Percentiles rank a stretch among this genome's conserved stretches.
Conservation (phyloP, 352 stramenopile genomes). For the Phytopythium litorale region DNA sequence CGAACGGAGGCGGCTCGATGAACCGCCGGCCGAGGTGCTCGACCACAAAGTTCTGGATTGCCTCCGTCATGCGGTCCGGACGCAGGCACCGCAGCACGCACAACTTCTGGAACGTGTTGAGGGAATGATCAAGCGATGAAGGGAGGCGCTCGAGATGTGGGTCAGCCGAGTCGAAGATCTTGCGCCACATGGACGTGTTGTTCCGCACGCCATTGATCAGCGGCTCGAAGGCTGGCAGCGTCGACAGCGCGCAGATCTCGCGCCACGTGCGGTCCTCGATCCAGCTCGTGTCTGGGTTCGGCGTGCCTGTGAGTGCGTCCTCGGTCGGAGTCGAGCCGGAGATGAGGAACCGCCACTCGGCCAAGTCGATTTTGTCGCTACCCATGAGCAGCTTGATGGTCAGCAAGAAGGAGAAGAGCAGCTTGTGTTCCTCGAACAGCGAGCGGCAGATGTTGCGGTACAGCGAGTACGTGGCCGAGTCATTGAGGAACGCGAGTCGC, state of each 20-base stretch:
- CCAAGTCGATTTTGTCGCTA: slow-evolving; percentile 71
- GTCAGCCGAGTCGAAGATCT: slow-evolving; percentile 82
- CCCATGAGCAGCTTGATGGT: slow-evolving; percentile 85
- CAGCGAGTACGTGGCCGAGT: slow-evolving; percentile 93
- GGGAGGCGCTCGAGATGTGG: slow-evolving; percentile 76
- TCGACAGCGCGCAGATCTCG: slow-evolving; percentile 64
- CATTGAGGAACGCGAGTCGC: slow-evolving; percentile 85
- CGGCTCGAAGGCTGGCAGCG: slow-evolving; percentile 57
- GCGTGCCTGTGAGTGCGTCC: slow-evolving; percentile 6
- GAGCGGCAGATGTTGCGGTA: slow-evolving; percentile 94
- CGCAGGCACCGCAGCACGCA: slow-evolving; percentile 76
- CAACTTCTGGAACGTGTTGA: slow-evolving; percentile 84
- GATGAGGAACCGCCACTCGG: slow-evolving; percentile 94
- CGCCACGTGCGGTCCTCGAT: slow-evolving; percentile 30
- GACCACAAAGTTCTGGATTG: slow-evolving; percentile 91
- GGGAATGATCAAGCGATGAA: slow-evolving; percentile 41
- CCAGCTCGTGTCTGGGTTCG: slow-evolving; percentile 23
- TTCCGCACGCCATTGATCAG: slow-evolving; percentile 19
- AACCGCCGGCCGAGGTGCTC: slow-evolving; percentile 86
- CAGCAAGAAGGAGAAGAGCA: slow-evolving; percentile 91
- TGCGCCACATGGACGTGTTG: slow-evolving; percentile 48
- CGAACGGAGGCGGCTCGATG: slow-evolving; percentile 85
- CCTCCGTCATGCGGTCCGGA: slow-evolving; percentile 83
- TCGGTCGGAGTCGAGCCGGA: slow-evolving; percentile 61
- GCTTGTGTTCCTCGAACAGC: slow-evolving; percentile 93